Conservation (phyloP, 805 yeast genomes). For the Lipomyces sp. region DNA sequence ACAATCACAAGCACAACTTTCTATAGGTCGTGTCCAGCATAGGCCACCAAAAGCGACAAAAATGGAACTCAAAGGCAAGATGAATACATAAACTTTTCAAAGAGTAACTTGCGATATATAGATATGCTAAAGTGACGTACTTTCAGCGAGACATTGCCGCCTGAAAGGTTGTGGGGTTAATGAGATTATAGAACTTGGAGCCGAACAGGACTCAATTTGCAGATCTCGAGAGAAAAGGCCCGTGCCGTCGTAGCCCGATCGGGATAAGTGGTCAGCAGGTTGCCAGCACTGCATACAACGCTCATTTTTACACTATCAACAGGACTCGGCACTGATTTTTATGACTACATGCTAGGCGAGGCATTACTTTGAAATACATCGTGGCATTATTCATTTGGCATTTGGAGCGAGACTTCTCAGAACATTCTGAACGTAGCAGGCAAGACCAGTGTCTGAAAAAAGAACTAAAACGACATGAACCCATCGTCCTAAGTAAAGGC, state of each 20-base stretch:
- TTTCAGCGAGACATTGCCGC: neutral
- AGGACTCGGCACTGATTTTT: neutral
- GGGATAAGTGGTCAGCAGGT: neutral
- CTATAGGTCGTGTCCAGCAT: neutral
- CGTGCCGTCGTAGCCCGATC: neutral
- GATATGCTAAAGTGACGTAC: neutral
- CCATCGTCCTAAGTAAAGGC: no score
- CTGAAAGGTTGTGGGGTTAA: constrained; percentile 1
- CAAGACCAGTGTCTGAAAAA: neutral
- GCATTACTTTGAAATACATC: neutral
- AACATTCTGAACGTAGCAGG: no score
- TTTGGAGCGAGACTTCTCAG: neutral
- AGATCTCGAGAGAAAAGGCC: neutral
- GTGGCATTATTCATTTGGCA: neutral
- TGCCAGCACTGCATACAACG: neutral
- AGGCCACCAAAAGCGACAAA: neutral
- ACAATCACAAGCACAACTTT: no score
- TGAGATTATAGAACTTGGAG: neutral
- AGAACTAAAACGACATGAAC: neutral
- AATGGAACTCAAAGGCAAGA: neutral
- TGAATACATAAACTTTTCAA: neutral
- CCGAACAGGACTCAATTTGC: neutral
- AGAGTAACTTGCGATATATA: neutral
- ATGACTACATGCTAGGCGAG: neutral
- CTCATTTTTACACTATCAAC: neutral